A percentile compares a stretch with the other conserved stretches of the same genome.
phyloP scores from a whole-genome alignment of 805 yeast species.

The Candida railenensis region DNA sequence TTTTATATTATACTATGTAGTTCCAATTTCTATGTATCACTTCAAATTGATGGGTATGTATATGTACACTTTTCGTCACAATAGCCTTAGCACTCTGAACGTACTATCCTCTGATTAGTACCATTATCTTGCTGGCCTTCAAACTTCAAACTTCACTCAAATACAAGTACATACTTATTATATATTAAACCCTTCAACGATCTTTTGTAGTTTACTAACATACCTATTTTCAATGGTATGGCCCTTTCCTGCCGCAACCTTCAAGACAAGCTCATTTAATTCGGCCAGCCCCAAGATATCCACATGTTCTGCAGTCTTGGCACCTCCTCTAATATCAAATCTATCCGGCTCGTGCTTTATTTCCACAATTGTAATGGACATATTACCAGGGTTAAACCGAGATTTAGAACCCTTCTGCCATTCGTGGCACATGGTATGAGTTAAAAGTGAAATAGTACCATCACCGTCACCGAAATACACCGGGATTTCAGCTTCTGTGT shows the following conservation, averaged over 20 bases:
- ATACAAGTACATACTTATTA: too few relatives aligned
- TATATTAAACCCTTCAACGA: conserved; percentile 58
- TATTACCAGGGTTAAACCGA: conserved; percentile 76
- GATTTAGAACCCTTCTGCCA: conserved; percentile 69
- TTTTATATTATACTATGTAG: too few relatives aligned
- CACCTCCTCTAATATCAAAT: conserved; percentile 95
- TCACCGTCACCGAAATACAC: conserved; percentile 91
- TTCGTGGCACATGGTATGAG: conserved; percentile 89
- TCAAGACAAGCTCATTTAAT: conserved; percentile 79
- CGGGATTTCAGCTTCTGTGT: conserved; percentile 57
- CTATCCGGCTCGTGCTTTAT: conserved; percentile 90
- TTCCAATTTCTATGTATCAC: too few relatives aligned
- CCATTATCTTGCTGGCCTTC: too few relatives aligned
- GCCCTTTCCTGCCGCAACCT: conserved; percentile 82
- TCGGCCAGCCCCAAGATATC: conserved; percentile 94
- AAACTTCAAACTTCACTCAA: too few relatives aligned
- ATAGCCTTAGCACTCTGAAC: too few relatives aligned
- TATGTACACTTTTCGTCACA: too few relatives aligned
- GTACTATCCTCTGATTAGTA: too few relatives aligned
- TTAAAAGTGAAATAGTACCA: conserved; percentile 85
- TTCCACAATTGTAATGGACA: conserved; percentile 78
- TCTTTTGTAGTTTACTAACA: conserved; percentile 58
- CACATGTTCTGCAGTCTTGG: conserved; percentile 96
- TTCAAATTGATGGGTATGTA: too few relatives aligned
- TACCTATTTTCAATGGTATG: conserved; percentile 59